Percentiles rank a stretch among this genome's conserved stretches.
Conservation (phyloP, 768 basidiomycete species). For the Clitopilus hobsonii region DNA sequence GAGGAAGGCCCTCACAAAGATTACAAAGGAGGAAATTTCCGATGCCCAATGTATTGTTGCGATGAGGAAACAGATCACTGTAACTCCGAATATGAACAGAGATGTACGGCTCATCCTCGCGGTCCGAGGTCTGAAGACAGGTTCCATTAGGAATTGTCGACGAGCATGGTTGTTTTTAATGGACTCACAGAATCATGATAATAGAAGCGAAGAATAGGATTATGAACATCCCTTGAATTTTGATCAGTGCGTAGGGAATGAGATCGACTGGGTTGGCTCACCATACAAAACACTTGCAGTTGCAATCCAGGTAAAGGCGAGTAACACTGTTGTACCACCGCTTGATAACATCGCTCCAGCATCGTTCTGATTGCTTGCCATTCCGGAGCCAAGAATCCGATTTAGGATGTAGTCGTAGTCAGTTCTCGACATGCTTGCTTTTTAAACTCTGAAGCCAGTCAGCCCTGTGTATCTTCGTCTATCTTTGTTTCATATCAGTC, state of each 20-base stretch:
- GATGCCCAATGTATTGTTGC: conserved; percentile 1
- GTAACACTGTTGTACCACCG: neutral
- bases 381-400: too few species aligned
- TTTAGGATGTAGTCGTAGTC: too few species aligned
- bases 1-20: neutral
- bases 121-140: too few species aligned
- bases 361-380: neutral
- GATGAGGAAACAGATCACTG: conserved; percentile 3
- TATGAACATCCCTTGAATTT: neutral
- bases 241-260: neutral
- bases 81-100: conserved; percentile 2
- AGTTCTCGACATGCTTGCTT: too few species aligned
- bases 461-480: too few species aligned
- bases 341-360: neutral
- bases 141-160: too few species aligned
- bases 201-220: conserved; percentile 4
- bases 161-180: too few species aligned
- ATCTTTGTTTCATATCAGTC: too few species aligned
- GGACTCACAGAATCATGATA: neutral
- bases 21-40: neutral
- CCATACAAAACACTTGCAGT: neutral
- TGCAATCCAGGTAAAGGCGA: neutral
- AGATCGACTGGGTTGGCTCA: neutral
- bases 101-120: neutral
- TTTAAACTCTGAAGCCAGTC: too few species aligned